Conservation (phyloP, 306 rosid species). For the Mimosa bimucronata region DNA sequence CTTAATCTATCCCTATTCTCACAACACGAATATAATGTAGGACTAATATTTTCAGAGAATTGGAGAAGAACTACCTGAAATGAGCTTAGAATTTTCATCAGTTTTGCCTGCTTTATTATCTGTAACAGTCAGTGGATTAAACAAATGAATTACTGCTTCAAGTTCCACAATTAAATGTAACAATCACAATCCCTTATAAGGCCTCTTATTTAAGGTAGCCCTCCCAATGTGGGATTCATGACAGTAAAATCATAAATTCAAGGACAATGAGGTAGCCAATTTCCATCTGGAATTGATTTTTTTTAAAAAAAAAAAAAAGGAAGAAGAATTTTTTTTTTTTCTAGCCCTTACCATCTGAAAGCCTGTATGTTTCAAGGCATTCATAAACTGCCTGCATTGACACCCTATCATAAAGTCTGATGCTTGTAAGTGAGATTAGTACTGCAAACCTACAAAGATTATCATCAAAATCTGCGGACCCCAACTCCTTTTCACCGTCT, state of each 20-base stretch:
- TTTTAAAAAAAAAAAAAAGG: neutral
- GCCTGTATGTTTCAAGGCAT: constrained; percentile 51
- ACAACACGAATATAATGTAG: neutral
- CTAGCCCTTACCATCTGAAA: neutral
- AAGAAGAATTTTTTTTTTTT: neutral
- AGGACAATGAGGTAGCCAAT: neutral
- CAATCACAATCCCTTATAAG: no score
- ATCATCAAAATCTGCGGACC: constrained; percentile 28
- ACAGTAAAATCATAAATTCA: no score
- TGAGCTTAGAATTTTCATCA: constrained; percentile 24
- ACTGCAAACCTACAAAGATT: constrained; percentile 60
- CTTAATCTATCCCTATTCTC: neutral
- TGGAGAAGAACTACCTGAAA: constrained; percentile 18
- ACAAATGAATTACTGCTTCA: neutral
- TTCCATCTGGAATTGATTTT: neutral
- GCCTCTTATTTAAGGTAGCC: no score
- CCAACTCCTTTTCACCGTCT: constrained; percentile 13
- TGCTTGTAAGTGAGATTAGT: constrained; percentile 52
- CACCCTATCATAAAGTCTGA: constrained; percentile 38
- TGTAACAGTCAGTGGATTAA: constrained; percentile 29
- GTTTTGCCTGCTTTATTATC: constrained; percentile 24
- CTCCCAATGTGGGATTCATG: no score
- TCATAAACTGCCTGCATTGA: constrained; percentile 45
- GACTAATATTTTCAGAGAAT: neutral
- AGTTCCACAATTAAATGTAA: neutral